A percentile compares a stretch with the other conserved stretches of the same genome.
phyloP scores from a whole-genome alignment of 257 asterid species.

The Nicotiana paniculata region DNA sequence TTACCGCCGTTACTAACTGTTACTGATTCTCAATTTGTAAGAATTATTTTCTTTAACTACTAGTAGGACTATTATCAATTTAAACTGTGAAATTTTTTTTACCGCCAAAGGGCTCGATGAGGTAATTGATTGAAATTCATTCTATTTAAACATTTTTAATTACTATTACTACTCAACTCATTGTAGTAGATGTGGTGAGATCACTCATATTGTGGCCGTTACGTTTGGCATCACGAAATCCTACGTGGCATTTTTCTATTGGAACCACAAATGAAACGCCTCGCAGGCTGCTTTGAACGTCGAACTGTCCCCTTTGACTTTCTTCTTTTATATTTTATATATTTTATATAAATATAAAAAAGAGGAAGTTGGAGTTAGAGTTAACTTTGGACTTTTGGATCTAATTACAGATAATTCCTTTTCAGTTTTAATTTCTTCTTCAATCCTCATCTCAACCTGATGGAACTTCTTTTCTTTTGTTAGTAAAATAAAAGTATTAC shows the following conservation, averaged over 20 bases:
- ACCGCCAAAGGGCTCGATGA: no score
- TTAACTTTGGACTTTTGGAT: not conserved
- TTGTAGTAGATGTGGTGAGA: slow-evolving; percentile 20
- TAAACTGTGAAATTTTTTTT: no score
- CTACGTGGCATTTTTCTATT: not conserved
- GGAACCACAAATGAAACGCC: slow-evolving; percentile 8
- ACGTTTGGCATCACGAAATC: slow-evolving; percentile 26
- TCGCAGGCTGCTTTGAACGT: slow-evolving; percentile 22
- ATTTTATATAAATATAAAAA: no score
- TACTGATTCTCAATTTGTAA: slow-evolving; percentile 15
- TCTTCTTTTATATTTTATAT: not conserved
- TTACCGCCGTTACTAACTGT: slow-evolving; percentile 55
- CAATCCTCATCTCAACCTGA: not conserved
- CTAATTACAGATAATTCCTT: not conserved
- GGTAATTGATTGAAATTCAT: no score
- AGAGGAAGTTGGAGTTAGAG: not conserved
- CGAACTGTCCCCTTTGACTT: slow-evolving; percentile 26
- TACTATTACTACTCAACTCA: no score
- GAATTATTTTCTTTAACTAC: not conserved
- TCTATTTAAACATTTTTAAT: no score
- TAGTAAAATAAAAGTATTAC: no score
- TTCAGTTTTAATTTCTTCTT: not conserved
- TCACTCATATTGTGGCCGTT: slow-evolving; percentile 39
- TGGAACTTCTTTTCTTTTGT: not conserved
- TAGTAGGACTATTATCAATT: not conserved